A percentile compares a stretch with the other conserved stretches of the same genome.
These are phyloP conservation scores for Prillingera fragicola DNA, from an alignment of 1,284 basidiomycete species.

Conservation along the genomic window DNA sequence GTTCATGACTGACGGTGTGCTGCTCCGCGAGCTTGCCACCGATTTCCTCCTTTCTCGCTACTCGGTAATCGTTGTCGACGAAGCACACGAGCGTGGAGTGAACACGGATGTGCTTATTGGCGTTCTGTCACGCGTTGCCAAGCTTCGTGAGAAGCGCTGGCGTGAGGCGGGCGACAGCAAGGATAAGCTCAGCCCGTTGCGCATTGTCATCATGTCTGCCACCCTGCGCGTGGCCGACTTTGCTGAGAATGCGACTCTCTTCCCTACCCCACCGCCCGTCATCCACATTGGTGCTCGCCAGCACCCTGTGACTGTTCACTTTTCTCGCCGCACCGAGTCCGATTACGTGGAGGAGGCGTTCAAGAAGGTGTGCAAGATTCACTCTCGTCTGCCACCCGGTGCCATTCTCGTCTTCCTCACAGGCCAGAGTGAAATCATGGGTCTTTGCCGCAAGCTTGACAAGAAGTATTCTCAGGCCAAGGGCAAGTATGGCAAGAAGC, in stretches of 20 bases:
- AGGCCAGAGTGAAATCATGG: slow-evolving; percentile 68
- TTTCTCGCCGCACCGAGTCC: slow-evolving; percentile 73
- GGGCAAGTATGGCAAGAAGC: slow-evolving; percentile 50
- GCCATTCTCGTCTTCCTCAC: slow-evolving; percentile 71
- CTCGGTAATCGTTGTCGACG: slow-evolving; percentile 91
- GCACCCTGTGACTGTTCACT: slow-evolving; percentile 93
- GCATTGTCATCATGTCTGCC: slow-evolving; percentile 97
- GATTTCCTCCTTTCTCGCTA: slow-evolving; percentile 89
- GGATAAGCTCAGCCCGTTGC: slow-evolving; percentile 79
- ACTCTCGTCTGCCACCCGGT: slow-evolving; percentile 63
- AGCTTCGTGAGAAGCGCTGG: slow-evolving; percentile 83
- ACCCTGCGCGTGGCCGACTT: slow-evolving; percentile 94
- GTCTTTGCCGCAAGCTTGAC: slow-evolving; percentile 66
- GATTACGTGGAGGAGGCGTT: slow-evolving; percentile 90
- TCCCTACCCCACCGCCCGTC: slow-evolving; percentile 76
- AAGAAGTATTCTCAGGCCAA: slow-evolving; percentile 67
- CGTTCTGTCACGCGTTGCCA: slow-evolving; percentile 84
- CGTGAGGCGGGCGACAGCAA: slow-evolving; percentile 50
- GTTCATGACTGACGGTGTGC: slow-evolving; percentile 99
- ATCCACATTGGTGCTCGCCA: slow-evolving; percentile 86
- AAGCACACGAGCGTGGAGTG: slow-evolving; percentile 96
- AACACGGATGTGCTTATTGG: slow-evolving; percentile 98
- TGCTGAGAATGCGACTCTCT: slow-evolving; percentile 76
- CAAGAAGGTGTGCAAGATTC: slow-evolving; percentile 79
- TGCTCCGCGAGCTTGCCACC: slow-evolving; percentile 83